These are phyloP conservation scores for Arthroderma uncinatum DNA, from an alignment of 2,329 filamentous ascomycete species.

Conservation along the genomic window DNA sequence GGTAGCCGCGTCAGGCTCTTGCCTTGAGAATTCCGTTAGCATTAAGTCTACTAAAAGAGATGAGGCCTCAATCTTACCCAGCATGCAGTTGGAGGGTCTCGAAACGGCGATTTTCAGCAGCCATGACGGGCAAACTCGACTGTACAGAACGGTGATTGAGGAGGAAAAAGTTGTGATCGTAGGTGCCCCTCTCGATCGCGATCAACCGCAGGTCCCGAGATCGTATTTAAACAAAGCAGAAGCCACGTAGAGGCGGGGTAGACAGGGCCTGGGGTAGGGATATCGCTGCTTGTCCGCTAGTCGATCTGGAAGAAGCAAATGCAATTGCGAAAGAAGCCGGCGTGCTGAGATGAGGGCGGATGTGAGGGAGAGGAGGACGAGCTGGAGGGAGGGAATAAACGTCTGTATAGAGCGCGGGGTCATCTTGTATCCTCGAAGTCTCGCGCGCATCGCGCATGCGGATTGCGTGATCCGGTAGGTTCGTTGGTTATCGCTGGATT, in stretches of 20 bases:
- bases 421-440: background rate
- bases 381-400: background rate
- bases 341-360: background rate
- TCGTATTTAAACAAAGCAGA: background rate
- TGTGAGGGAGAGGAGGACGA: background rate
- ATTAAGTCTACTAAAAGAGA: background rate
- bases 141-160: too few species aligned
- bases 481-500: background rate
- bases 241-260: conserved; percentile 2
- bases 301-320: background rate
- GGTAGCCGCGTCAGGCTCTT: conserved; percentile 67
- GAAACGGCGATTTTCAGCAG: conserved; percentile 43
- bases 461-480: conserved; percentile 2
- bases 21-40: conserved; percentile 40
- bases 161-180: background rate
- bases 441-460: background rate
- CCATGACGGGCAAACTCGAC: background rate
- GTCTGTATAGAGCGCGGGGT: background rate
- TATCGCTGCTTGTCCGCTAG: background rate
- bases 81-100: conserved; percentile 81
- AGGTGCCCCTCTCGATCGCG: background rate
- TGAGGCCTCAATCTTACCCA: conserved; percentile 45
- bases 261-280: background rate
- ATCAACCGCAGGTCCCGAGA: background rate
- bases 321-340: background rate